phyloP scores from a whole-genome alignment of 2,329 filamentous ascomycete genomes.

The Lachnellula hyalina region DNA sequence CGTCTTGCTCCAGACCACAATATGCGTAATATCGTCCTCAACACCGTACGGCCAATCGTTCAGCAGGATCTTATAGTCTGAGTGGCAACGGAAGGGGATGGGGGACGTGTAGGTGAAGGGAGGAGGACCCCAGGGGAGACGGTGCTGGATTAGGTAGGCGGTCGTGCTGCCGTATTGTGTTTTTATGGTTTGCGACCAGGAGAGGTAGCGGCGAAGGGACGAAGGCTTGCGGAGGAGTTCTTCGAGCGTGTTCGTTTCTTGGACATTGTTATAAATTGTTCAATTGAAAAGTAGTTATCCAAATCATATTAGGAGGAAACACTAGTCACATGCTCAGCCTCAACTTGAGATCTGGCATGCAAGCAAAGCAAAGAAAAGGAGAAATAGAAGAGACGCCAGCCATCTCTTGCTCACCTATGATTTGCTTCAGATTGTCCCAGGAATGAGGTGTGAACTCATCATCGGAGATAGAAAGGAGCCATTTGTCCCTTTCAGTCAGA shows the following conservation, averaged over 20 bases:
- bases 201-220: conserved; percentile 72
- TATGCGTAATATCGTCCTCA: conserved; percentile 60
- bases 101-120: conserved; percentile 42
- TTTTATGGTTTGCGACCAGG: conserved; percentile 67
- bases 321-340: not conserved
- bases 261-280: not conserved
- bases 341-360: not conserved
- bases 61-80: conserved; percentile 64
- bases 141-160: conserved; percentile 68
- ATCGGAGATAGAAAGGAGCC: conserved; percentile 59
- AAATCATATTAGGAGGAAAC: not conserved
- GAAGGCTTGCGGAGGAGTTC: conserved; percentile 75
- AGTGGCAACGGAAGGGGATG: conserved; percentile 46
- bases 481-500: conserved; percentile 53
- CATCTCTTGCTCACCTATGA: conserved; percentile 50
- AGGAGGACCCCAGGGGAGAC: conserved; percentile 65
- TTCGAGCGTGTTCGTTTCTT: conserved; percentile 58
- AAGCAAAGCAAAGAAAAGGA: not conserved
- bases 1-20: conserved; percentile 91
- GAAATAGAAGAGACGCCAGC: not conserved
- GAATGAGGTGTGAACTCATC: conserved; percentile 63
- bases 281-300: not conserved
- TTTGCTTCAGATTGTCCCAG: conserved; percentile 67
- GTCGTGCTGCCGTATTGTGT: conserved; percentile 73
- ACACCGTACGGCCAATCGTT: conserved; percentile 97